Conservation (phyloP, 805 yeast species). For the Candida alai region DNA sequence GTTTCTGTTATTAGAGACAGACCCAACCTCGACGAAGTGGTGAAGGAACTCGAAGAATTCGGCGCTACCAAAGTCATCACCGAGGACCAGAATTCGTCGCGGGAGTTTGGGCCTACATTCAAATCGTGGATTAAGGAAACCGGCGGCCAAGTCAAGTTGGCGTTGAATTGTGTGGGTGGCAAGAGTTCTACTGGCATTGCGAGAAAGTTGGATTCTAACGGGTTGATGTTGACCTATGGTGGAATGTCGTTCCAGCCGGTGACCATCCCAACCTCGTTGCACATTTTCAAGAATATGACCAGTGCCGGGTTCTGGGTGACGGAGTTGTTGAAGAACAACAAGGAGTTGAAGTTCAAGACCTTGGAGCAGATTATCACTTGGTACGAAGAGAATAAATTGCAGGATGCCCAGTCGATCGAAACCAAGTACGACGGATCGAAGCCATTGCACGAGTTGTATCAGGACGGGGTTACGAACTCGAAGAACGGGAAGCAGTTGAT, state of each 20-base stretch:
- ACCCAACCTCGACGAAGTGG: constrained; percentile 61
- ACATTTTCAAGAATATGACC: constrained; percentile 84
- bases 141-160: constrained; percentile 61
- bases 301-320: constrained; percentile 95
- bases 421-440: constrained; percentile 19
- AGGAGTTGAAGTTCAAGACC: constrained; percentile 32
- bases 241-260: constrained; percentile 98
- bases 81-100: constrained; percentile 75
- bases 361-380: constrained; percentile 35
- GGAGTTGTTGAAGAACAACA: constrained; percentile 34
- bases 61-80: constrained; percentile 92
- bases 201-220: constrained; percentile 71
- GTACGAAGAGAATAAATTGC: constrained; percentile 39
- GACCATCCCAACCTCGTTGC: constrained; percentile 79
- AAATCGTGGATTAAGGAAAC: constrained; percentile 49
- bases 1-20: constrained; percentile 87
- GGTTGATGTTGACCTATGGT: constrained; percentile 86
- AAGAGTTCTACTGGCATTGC: constrained; percentile 77
- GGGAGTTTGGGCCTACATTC: constrained; percentile 59
- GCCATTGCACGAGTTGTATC: constrained; percentile 26
- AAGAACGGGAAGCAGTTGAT: constrained; percentile 39
- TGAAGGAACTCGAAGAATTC: constrained; percentile 47
- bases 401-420: constrained; percentile 34
- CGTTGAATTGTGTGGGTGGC: constrained; percentile 93
- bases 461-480: constrained; percentile 29